These are phyloP conservation scores for Cardiospermum halicacabum DNA, from an alignment of 345 rosid genomes.

Conservation along the genomic window DNA sequence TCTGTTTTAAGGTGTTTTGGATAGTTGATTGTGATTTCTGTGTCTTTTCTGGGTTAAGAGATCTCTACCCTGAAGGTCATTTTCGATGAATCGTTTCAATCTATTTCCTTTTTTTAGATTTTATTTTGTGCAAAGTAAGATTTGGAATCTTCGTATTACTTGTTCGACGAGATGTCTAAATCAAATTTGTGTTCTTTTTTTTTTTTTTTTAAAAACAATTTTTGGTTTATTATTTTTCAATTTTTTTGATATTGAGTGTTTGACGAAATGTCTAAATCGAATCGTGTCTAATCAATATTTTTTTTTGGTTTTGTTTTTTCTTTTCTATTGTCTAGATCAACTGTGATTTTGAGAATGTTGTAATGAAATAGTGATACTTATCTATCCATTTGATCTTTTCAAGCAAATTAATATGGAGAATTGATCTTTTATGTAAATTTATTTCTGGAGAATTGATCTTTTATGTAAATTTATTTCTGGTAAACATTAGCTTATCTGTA, in stretches of 20 bases:
- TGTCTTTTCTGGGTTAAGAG: slow-evolving; percentile 35
- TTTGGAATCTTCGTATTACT: slow-evolving; percentile 8
- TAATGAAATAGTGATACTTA: neutral
- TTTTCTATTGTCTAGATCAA: slow-evolving; percentile 13
- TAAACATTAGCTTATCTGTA: neutral
- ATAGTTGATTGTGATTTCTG: slow-evolving; percentile 21
- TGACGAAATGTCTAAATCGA: slow-evolving; percentile 39
- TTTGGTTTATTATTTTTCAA: neutral
- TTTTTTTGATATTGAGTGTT: slow-evolving; percentile 19
- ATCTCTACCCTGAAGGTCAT: slow-evolving; percentile 43
- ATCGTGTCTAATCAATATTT: too few relatives aligned
- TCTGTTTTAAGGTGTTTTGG: neutral
- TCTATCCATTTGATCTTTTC: neutral
- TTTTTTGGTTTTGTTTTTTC: neutral
- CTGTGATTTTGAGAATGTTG: neutral
- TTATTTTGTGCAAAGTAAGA: neutral
- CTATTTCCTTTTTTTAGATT: neutral
- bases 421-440: neutral
- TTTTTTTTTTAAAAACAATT: slow-evolving; percentile 1
- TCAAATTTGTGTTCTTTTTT: slow-evolving; percentile 10
- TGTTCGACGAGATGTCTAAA: slow-evolving; percentile 25
- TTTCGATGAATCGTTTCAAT: slow-evolving; percentile 16
- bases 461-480: neutral
- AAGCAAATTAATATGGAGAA: neutral
- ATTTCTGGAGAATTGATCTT: neutral